phyloP scores from a whole-genome alignment of 2,329 filamentous ascomycete species.

The Cladophialophora chaetospira region DNA sequence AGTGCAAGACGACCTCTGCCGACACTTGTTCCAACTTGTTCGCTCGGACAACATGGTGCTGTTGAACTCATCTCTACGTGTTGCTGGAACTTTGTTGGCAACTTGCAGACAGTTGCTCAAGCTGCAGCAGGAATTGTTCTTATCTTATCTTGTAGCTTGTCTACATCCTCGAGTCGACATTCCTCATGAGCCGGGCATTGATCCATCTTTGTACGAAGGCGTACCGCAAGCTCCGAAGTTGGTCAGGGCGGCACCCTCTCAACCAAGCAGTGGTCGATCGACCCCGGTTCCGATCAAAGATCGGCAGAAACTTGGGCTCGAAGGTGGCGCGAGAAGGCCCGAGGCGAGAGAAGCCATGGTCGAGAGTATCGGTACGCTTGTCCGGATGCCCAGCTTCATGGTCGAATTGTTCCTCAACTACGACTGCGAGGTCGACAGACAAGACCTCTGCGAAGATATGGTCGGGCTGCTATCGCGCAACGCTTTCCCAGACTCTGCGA shows the following conservation, averaged over 20 bases:
- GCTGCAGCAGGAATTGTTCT: constrained; percentile 91
- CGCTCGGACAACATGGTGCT: constrained; percentile 96
- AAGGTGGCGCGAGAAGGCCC: constrained; percentile 87
- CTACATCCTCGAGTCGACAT: constrained; percentile 94
- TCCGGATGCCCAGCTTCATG: constrained; percentile 92
- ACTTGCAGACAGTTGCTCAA: constrained; percentile 91
- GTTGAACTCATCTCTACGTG: constrained; percentile 86
- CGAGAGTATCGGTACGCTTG: constrained; percentile 87
- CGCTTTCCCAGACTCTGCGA: constrained; percentile 93
- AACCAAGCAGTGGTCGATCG: constrained; percentile 74
- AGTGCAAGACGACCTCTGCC: constrained; percentile 89
- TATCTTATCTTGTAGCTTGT: constrained; percentile 92
- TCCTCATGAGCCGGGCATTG: constrained; percentile 83
- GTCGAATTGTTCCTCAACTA: constrained; percentile 97
- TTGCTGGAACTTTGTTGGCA: constrained; percentile 84
- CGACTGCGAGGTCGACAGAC: constrained; percentile 89
- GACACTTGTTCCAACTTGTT: constrained; percentile 93
- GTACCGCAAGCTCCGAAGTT: constrained; percentile 89
- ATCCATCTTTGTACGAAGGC: constrained; percentile 86
- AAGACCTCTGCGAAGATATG: constrained; percentile 93
- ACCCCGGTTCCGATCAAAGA: constrained; percentile 93
- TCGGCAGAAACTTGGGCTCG: constrained; percentile 85
- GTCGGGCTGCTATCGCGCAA: constrained; percentile 89
- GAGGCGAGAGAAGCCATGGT: constrained; percentile 98
- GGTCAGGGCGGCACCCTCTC: constrained; percentile 75